phyloP scores from a whole-genome alignment of 768 basidiomycete species.

The Termitomyces sp. region DNA sequence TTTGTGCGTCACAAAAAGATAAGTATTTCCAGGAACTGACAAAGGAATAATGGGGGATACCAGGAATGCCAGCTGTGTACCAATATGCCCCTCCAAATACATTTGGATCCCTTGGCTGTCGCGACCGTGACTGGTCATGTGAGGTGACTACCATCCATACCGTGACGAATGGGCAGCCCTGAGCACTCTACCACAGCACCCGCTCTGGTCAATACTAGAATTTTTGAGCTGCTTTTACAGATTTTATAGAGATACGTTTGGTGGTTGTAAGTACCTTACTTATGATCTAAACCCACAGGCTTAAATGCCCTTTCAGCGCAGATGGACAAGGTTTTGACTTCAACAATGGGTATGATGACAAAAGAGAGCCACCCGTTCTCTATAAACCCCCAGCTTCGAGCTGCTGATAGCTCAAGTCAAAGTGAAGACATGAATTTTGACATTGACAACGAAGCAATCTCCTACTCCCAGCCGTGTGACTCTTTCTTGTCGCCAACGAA shows the following conservation, averaged over 20 bases:
- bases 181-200: neutral
- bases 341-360: conserved; percentile 5
- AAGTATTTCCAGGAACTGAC: no score
- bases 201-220: neutral
- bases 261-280: neutral
- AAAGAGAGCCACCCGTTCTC: conserved; percentile 5
- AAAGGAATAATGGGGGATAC: no score
- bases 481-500: conserved; percentile 3
- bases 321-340: conserved; percentile 1
- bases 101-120: neutral
- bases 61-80: no score
- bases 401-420: neutral
- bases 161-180: neutral
- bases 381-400: conserved; percentile 5
- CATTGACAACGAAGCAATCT: conserved; percentile 3
- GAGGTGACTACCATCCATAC: neutral
- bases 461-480: conserved; percentile 1
- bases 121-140: neutral
- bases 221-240: no score
- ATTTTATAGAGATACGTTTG: neutral
- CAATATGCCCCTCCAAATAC: no score
- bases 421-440: conserved; percentile 9
- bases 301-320: neutral
- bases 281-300: neutral
- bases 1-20: no score